Conservation (phyloP, 345 rosid genomes). For the Eutrema japonicum region DNA sequence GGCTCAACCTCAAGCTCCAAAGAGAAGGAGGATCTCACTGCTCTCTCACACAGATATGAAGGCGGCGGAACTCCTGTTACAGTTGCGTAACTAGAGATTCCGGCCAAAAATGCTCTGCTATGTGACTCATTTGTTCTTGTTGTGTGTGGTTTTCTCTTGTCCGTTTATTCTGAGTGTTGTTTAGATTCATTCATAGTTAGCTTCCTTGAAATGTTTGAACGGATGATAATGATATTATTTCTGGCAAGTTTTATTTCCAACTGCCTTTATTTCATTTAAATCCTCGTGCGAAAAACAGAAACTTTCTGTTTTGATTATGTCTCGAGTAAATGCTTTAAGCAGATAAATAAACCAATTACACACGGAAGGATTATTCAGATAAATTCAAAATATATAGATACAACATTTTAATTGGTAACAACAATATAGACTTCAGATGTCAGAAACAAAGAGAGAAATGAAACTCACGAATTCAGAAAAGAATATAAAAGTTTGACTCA, state of each 20-base stretch:
- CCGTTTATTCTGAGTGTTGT: no score
- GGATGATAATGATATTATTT: no score
- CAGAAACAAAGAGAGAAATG: slow-evolving; percentile 9
- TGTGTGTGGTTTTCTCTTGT: no score
- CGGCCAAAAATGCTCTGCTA: no score
- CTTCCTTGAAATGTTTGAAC: no score
- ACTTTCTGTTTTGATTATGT: neutral
- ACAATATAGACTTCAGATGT: neutral
- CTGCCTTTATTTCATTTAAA: neutral
- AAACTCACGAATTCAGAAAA: neutral
- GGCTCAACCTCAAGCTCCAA: neutral
- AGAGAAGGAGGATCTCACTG: no score
- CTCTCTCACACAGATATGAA: no score
- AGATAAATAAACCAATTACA: neutral
- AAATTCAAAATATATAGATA: neutral
- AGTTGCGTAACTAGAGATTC: no score
- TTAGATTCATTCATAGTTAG: no score
- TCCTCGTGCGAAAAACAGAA: neutral
- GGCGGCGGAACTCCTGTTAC: no score
- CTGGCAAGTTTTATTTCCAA: neutral
- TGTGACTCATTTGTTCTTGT: no score
- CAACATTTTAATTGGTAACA: neutral
- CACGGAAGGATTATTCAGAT: neutral
- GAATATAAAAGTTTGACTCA: neutral
- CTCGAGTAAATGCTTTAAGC: neutral